Evolutionary conservation across 2,329 filamentous ascomycete genomes (phyloP).

Genomic region (Polychaeton citri): DNA sequence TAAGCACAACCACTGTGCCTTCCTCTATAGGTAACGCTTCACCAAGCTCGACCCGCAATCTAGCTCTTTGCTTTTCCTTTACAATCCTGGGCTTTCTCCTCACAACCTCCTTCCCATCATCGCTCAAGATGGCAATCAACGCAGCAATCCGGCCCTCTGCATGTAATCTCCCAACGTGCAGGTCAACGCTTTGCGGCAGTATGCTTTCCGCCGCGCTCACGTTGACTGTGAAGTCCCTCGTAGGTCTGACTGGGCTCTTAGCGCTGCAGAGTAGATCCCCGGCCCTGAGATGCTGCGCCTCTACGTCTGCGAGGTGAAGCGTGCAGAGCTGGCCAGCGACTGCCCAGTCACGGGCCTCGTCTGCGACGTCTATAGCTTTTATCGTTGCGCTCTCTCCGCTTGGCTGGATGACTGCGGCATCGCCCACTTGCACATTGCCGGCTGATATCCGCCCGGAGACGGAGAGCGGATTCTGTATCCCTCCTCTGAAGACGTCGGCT

Average conservation of each 20-base stretch:
- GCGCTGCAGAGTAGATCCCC: conserved; percentile 74
- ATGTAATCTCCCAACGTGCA: conserved; percentile 76
- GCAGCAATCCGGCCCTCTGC: conserved; percentile 60
- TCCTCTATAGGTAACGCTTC: conserved; percentile 68
- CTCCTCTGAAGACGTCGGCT: conserved; percentile 70
- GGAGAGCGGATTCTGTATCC: conserved; percentile 67
- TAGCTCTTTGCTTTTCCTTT: conserved; percentile 62
- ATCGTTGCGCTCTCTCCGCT: conserved; percentile 68
- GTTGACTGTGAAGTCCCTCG: conserved; percentile 67
- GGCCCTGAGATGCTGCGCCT: conserved; percentile 55
- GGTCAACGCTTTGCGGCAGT: conserved; percentile 76
- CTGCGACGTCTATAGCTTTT: conserved; percentile 68
- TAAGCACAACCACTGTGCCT: conserved; percentile 66
- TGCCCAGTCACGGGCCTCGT: conserved; percentile 66
- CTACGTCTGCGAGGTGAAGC: conserved; percentile 74
- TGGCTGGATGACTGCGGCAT: conserved; percentile 66
- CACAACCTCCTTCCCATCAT: conserved; percentile 57
- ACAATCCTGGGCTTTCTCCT: conserved; percentile 82
- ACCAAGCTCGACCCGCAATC: conserved; percentile 47
- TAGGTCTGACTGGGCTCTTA: conserved; percentile 49
- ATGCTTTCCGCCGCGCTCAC: conserved; percentile 81
- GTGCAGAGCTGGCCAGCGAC: conserved; percentile 83
- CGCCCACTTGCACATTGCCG: conserved; percentile 73
- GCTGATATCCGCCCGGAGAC: conserved; percentile 77
- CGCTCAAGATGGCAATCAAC: conserved; percentile 45